Percentiles rank a stretch among this genome's conserved stretches.
phyloP scores from a whole-genome alignment of 495 filamentous ascomycete genomes.

The Penicillium canariense region DNA sequence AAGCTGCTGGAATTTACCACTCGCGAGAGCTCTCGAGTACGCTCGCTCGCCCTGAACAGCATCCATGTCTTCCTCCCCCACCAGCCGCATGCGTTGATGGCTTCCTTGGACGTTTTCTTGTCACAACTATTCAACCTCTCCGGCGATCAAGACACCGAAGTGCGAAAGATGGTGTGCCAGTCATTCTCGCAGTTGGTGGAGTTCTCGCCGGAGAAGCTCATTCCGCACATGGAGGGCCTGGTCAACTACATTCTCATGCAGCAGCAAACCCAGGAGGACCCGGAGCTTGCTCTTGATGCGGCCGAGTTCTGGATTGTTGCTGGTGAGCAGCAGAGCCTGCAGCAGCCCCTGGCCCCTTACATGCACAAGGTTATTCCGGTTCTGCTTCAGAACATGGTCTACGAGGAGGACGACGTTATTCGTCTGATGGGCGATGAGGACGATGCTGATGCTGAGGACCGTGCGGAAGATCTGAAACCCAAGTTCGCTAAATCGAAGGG shows the following conservation, averaged over 20 bases:
- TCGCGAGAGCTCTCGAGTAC: slow-evolving; percentile 69
- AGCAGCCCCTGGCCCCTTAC: slow-evolving; percentile 68
- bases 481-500: slow-evolving; percentile 80
- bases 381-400: slow-evolving; percentile 92
- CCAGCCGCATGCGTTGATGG: slow-evolving; percentile 71
- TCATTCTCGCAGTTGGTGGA: slow-evolving; percentile 92
- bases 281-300: slow-evolving; percentile 88
- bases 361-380: slow-evolving; percentile 86
- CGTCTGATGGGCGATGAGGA: slow-evolving; percentile 77
- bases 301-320: slow-evolving; percentile 97
- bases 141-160: slow-evolving; percentile 68
- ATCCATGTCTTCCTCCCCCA: slow-evolving; percentile 90
- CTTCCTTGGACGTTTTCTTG: slow-evolving; percentile 74
- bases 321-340: slow-evolving; percentile 79
- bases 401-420: slow-evolving; percentile 88
- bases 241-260: slow-evolving; percentile 92
- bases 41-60: slow-evolving; percentile 71
- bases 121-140: slow-evolving; percentile 79
- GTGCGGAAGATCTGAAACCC: slow-evolving; percentile 87
- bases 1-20: slow-evolving; percentile 85
- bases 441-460: slow-evolving; percentile 90
- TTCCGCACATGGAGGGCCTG: slow-evolving; percentile 82
- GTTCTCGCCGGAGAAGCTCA: slow-evolving; percentile 81
- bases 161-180: slow-evolving; percentile 87
- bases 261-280: slow-evolving; percentile 78